phyloP scores from a whole-genome alignment of 768 basidiomycete genomes.

The Russula earlei region DNA sequence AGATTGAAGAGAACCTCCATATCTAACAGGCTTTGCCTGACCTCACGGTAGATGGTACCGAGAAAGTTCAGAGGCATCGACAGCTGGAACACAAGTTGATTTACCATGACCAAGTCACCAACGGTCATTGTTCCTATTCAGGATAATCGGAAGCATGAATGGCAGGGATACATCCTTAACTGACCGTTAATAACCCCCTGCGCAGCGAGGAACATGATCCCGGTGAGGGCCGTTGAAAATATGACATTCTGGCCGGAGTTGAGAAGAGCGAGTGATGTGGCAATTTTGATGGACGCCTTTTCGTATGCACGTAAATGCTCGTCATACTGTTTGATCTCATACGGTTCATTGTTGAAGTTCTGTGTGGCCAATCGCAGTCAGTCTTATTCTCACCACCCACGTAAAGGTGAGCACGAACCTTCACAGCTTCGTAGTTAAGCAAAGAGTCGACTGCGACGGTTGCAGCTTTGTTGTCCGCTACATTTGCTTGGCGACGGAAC shows the following conservation, averaged over 20 bases:
- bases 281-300: slow-evolving; percentile 87
- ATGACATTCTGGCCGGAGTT: slow-evolving; percentile 98
- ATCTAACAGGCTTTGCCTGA: slow-evolving; percentile 91
- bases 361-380: slow-evolving; percentile 26
- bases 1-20: slow-evolving; percentile 95
- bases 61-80: slow-evolving; percentile 95
- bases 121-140: slow-evolving; percentile 87
- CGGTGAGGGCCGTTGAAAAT: slow-evolving; percentile 86
- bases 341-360: slow-evolving; percentile 97
- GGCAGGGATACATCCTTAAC: slow-evolving; percentile 16
- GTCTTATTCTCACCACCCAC: not conserved
- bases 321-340: slow-evolving; percentile 88
- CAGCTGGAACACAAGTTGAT: slow-evolving; percentile 95
- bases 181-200: slow-evolving; percentile 87
- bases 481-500: slow-evolving; percentile 91
- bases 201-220: slow-evolving; percentile 94
- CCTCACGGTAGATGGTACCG: slow-evolving; percentile 94
- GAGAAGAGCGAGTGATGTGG: slow-evolving; percentile 84
- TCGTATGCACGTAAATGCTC: slow-evolving; percentile 80
- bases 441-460: slow-evolving; percentile 89
- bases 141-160: slow-evolving; percentile 2
- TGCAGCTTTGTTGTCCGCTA: slow-evolving; percentile 94
- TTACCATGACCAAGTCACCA: slow-evolving; percentile 98
- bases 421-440: slow-evolving; percentile 98
- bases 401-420: slow-evolving; percentile 42